Evolutionary conservation across 2,329 filamentous ascomycete genomes (phyloP).

Genomic region (Nannizziopsis barbatae): DNA sequence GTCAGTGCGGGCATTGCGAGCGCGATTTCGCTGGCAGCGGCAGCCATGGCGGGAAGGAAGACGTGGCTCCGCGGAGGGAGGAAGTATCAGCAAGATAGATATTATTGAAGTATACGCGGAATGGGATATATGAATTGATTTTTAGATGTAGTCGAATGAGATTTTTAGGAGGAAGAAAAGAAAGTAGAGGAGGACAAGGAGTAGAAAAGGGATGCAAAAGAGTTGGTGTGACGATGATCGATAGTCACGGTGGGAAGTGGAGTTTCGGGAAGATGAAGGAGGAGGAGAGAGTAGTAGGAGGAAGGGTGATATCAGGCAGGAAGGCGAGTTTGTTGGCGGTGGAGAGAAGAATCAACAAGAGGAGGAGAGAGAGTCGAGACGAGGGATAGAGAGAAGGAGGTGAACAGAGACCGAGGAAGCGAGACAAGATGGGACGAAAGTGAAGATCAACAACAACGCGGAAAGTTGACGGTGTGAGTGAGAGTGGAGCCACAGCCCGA

Average conservation of each 20-base stretch:
- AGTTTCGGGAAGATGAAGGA: background rate
- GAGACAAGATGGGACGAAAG: too few relatives aligned
- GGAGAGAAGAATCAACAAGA: background rate
- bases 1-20: conserved; percentile 22
- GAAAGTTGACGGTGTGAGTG: too few relatives aligned
- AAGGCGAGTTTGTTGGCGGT: background rate
- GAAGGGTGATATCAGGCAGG: background rate
- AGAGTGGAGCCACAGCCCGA: background rate
- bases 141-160: background rate
- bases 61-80: background rate
- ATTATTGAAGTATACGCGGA: too few relatives aligned
- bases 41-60: conserved; percentile 13
- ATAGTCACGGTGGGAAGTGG: background rate
- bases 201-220: too few relatives aligned
- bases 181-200: background rate
- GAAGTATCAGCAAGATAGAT: background rate
- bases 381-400: background rate
- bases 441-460: too few relatives aligned
- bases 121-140: too few relatives aligned
- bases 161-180: background rate
- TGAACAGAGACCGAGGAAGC: background rate
- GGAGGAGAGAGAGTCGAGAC: background rate
- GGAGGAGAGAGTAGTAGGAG: background rate
- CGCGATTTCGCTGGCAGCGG: conserved; percentile 14
- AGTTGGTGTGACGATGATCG: too few relatives aligned